phyloP scores from a whole-genome alignment of 2,329 filamentous ascomycete species.

The Cordyceps fumosorosea region DNA sequence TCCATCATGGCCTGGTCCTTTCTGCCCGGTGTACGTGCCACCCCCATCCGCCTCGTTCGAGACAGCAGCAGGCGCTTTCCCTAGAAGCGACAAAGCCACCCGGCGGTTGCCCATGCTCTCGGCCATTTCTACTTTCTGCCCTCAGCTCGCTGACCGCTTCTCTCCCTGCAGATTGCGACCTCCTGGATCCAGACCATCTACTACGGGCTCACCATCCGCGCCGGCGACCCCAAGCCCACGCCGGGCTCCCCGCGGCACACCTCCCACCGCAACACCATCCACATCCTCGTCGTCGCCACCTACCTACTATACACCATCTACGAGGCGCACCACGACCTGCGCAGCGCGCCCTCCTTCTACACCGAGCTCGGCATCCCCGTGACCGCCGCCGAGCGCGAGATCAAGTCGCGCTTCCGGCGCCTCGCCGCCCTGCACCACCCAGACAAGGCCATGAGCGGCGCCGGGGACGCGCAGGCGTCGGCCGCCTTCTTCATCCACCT shows the following conservation, averaged over 20 bases:
- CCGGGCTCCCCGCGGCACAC: constrained; percentile 62
- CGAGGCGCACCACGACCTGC: constrained; percentile 80
- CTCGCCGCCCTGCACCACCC: constrained; percentile 70
- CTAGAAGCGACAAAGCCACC: too few species aligned
- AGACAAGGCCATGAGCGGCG: constrained; percentile 61
- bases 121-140: too few species aligned
- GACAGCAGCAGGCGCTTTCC: too few species aligned
- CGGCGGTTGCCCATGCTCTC: too few species aligned
- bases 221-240: constrained; percentile 72
- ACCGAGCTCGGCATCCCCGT: constrained; percentile 64
- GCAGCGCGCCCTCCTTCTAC: constrained; percentile 69
- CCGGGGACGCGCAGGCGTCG: constrained; percentile 19
- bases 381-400: constrained; percentile 62
- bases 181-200: constrained; percentile 72
- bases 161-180: constrained; percentile 60
- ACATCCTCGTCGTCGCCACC: constrained; percentile 70
- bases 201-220: constrained; percentile 83
- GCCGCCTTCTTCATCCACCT: constrained; percentile 67
- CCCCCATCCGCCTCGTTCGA: background rate
- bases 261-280: constrained; percentile 72
- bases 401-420: constrained; percentile 80
- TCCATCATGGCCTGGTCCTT: constrained; percentile 52
- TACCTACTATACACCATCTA: constrained; percentile 92
- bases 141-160: background rate
- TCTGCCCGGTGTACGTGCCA: constrained; percentile 41